These are phyloP conservation scores for Exophiala xenobiotica DNA, from an alignment of 2,329 filamentous ascomycete species.

Conservation along the genomic window DNA sequence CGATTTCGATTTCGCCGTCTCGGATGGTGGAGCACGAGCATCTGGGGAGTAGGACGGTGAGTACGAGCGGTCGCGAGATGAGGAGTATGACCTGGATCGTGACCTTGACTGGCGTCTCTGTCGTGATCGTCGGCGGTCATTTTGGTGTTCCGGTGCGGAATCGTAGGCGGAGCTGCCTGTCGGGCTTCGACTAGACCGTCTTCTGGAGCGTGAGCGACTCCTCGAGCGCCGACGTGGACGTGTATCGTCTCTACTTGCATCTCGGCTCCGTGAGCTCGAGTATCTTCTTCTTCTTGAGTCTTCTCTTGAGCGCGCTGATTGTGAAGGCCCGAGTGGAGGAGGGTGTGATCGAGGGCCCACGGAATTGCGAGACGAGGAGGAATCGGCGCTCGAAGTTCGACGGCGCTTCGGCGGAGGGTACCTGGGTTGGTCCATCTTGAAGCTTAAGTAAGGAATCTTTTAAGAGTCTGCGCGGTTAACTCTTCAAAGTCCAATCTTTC, in stretches of 20 bases:
- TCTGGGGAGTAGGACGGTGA: conserved; percentile 32
- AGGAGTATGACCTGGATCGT: conserved; percentile 49
- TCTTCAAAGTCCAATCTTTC: too few relatives aligned
- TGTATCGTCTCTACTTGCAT: conserved; percentile 2
- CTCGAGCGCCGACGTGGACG: conserved; percentile 10
- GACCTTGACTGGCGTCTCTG: conserved; percentile 29
- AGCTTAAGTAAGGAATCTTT: neutral
- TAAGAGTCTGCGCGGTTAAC: neutral
- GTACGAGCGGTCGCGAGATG: conserved; percentile 29
- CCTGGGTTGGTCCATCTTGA: conserved; percentile 15
- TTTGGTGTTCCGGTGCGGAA: conserved; percentile 19
- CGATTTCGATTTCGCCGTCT: too few relatives aligned
- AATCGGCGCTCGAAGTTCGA: conserved; percentile 24
- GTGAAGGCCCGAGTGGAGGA: conserved; percentile 7
- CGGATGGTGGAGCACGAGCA: too few relatives aligned
- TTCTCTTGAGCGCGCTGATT: conserved; percentile 12
- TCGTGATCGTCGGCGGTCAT: neutral
- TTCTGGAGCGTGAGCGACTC: conserved; percentile 16
- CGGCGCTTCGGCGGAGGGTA: conserved; percentile 24
- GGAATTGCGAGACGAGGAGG: conserved; percentile 19
- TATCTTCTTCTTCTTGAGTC: conserved; percentile 17
- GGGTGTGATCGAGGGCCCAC: conserved; percentile 4
- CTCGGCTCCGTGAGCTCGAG: conserved; percentile 20
- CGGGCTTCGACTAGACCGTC: conserved; percentile 14
- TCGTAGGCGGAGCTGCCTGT: conserved; percentile 21